Conservation (phyloP, 805 yeast species). For the Brettanomyces bruxellensis region DNA sequence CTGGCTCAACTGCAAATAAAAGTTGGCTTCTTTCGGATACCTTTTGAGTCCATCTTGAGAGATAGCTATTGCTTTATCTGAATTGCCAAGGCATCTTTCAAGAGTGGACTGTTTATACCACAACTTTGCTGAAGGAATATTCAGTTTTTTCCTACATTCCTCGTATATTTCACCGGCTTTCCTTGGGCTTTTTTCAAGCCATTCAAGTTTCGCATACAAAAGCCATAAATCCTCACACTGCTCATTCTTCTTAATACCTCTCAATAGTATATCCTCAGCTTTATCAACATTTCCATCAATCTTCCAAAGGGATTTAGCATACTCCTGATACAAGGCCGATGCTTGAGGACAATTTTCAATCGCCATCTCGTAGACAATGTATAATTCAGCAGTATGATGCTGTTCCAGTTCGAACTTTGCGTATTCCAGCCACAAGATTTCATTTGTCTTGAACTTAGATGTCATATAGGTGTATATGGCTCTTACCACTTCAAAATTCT, state of each 20-base stretch:
- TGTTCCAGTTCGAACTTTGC: constrained; percentile 27
- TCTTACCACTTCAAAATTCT: constrained; percentile 30
- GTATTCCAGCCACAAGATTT: constrained; percentile 40
- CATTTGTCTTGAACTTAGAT: constrained; percentile 35
- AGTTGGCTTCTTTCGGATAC: constrained; percentile 42
- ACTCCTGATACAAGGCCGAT: constrained; percentile 53
- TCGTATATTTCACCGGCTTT: constrained; percentile 30
- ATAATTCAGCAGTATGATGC: constrained; percentile 18
- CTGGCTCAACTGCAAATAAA: constrained; percentile 59
- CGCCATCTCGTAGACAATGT: constrained; percentile 44
- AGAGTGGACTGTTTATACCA: constrained; percentile 56
- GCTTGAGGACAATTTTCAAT: constrained; percentile 38
- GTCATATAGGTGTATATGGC: constrained; percentile 39
- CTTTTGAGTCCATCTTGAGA: constrained; percentile 36
- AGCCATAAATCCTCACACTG: constrained; percentile 52
- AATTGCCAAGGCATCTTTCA: constrained; percentile 30
- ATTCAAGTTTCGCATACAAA: constrained; percentile 62
- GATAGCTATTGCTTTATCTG: constrained; percentile 30
- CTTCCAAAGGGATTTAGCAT: constrained; percentile 60
- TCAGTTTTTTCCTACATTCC: constrained; percentile 9
- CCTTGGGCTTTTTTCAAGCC: constrained; percentile 27
- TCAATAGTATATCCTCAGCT: constrained; percentile 45
- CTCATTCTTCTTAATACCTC: constrained; percentile 37
- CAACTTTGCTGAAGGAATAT: constrained; percentile 33
- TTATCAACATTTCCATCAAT: constrained; percentile 34